phyloP scores from a whole-genome alignment of 257 asterid genomes.

The Solanum pennellii region DNA sequence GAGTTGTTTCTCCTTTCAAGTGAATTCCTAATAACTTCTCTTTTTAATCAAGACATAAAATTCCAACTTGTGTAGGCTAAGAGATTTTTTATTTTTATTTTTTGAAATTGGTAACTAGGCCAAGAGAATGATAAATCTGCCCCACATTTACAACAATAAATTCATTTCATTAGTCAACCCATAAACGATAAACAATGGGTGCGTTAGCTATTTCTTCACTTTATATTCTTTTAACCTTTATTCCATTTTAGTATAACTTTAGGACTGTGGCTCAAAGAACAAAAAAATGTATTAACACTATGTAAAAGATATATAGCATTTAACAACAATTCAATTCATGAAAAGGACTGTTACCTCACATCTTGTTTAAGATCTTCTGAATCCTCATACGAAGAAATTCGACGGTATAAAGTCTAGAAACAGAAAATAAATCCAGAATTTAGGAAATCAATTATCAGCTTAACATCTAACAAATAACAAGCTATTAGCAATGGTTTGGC shows the following conservation, averaged over 20 bases:
- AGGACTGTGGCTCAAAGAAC: neutral
- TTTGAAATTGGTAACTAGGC: neutral
- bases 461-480: neutral
- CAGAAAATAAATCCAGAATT: neutral
- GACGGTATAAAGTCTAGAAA: conserved; percentile 51
- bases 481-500: neutral
- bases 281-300: neutral
- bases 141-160: neutral
- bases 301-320: neutral
- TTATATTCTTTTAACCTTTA: neutral
- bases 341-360: conserved; percentile 38
- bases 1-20: neutral
- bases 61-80: neutral
- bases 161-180: neutral
- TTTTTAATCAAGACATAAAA: neutral
- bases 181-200: neutral
- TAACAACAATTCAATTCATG: neutral
- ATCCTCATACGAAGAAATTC: conserved; percentile 56
- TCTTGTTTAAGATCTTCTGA: conserved; percentile 65
- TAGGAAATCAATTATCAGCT: neutral
- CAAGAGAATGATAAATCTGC: neutral
- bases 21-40: neutral
- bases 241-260: neutral
- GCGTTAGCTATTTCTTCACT: neutral
- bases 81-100: neutral